Base-by-base conservation (phyloP, 2,329 filamentous ascomycete species). In the Sphaerostilbella broomeana region DNA sequence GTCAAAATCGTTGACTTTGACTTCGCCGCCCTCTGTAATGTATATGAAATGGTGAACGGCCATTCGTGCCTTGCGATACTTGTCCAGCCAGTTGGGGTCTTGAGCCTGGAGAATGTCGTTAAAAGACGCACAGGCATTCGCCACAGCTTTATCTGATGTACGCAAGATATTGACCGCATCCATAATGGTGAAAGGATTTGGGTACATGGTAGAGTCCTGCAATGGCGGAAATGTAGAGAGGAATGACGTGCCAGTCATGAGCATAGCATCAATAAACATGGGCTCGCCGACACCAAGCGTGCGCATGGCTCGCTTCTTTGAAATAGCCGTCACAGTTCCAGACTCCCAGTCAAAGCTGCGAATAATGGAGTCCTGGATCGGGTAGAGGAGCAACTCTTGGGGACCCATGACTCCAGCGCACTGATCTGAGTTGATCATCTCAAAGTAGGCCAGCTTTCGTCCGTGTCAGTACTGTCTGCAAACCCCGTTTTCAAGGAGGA, bases 1-100 rank as follows among this genome's bases (percentile, higher is more conserved):
- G 6, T 86, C 82, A 39, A 72, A 75, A 51, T 89, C 81, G 52
- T 86, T 72, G 12, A 88, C 83, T 44, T 77, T 75, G 35, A 95
- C 75, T 52, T 83, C 79, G 27, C 92, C 92, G n/a, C 77, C 77
- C 39, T 78, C 73, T 22, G 81, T 77, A 48, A 95, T 79, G 53
- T 89, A 79, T 27, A 94, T 81, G 60, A 90, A 89, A 60, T 97
- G 90, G 54, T 88, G 84, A 35, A 95, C 77, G 1, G 81, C 82
- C 73, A 94, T 81, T 46, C 82, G 81, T 16, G 87, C 87, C 60
- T 86, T 89, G 56, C 83, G 84, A 59, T 88, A 98, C 54, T 84
- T 86, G 57, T 90, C 84, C 21, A 86, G 69, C 72, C 94, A 98
- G 36, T 83, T 75, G 12, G 81, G 68, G 28, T 86, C 79, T 51